Evolutionary conservation across 768 basidiomycete genomes (phyloP), one percentile per base, ranked within the genome.

Genomic region (Russula earlei): DNA sequence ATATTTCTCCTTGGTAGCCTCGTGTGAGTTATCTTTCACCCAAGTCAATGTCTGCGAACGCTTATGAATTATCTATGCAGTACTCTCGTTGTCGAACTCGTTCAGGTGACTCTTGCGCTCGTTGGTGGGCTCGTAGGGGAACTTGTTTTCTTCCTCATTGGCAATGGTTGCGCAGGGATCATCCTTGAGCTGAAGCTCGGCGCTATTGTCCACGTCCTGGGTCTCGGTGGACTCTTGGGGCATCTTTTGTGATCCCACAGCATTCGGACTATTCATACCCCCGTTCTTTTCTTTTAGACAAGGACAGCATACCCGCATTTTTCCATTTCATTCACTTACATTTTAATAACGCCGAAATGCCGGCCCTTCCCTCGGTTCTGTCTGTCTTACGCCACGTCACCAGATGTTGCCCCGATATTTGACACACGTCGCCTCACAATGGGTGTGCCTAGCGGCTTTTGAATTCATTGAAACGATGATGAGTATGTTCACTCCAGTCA

Each of bases 71-170:
- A 1, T 12, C 7, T 3, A 49, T 34, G 9, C 17, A 58, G 56
- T 3, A 10, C 33, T 25, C 14, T 36, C 5, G 8, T 44, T 8
- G 34, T 58, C n/a, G 8, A 37, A 44, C 52, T 58, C 14, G 36
- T 58, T 33, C 11, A 58, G 1, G 56, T 49, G 10, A 47, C 54
- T 27, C 41, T 58, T 31, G 34, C n/a, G 15, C 46, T 58, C 25
- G 52, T 49, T 10, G 56, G 47, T 19, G 47, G 10, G 8, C 27
- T 43, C 4, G 45, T 58, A 19, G 14, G 10, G 10, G 24, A 54
- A 17, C 56, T 58, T 14, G 24, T 54, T 5, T 4, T 25, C 43
- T 52, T 58, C 22, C 56, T 58, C 52, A 29, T 58, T n/a, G 20
- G 41, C 15, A 58, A 58, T 24, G 52, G 52, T 37, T 58, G 52